Base-by-base conservation (phyloP, 768 basidiomycete species). In the Kwoniella botswanensis region DNA sequence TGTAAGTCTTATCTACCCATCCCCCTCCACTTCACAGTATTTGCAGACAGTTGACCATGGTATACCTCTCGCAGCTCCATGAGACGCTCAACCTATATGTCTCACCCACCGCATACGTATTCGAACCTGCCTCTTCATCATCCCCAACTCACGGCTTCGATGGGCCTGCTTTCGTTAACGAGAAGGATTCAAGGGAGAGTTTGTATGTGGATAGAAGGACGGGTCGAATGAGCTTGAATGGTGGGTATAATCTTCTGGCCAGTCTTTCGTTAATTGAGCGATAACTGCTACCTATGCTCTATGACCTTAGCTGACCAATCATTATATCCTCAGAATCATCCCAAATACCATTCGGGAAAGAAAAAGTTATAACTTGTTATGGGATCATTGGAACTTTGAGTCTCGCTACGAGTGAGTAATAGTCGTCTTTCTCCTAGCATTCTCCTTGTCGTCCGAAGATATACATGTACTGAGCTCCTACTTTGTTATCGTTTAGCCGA, bases 401-500 rank as follows among this genome's bases (percentile, higher is more conserved):
- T 9, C 79, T 87, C 15, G 79, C 85, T 3, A 83, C 84, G 4
- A 85, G 84, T 86, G 77, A 74, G 81, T 21, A 26, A 26, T 29
- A 26, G 21, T 15, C 26, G 56, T 67, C 26, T 56, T 56, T 56
- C 2, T 22, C 35, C 24, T 35, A 41, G 35, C 35, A 35, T 35
- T 35, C 5, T 9, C 35, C 35, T 35, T 35, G 35, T 35, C 35
- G 5, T 35, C 35, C 35, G 35, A 35, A 7, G 35, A 35, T 35
- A 35, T 9, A 35, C 35, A 35, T 9, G 7, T 29, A 22, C n/a
- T 44, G n/a, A 52, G 43, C 63, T 53, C 73, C 58, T 58, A 57
- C n/a, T 50, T n/a, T 4, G 46, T 7, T 61, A 2, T 12, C 12
- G 10, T 17, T 9, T 69, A 98, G 96, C 95, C 79, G 97, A 98